Evolutionary conservation across 73 alveolate genomes (phyloP).

Genomic region (Tetrahymena elliotti): DNA sequence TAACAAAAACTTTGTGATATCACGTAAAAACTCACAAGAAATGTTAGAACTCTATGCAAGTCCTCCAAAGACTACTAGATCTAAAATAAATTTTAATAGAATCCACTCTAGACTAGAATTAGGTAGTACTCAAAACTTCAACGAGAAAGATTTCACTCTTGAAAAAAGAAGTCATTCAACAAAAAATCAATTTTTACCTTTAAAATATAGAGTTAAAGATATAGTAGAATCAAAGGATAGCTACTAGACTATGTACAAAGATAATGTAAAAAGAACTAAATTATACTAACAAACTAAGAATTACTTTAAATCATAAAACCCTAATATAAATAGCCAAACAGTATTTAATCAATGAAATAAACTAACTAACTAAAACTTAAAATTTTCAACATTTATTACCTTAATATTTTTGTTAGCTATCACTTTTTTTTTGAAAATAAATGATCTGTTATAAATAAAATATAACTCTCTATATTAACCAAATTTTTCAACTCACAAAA

Average conservation of each 20-base stretch:
- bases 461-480: no score
- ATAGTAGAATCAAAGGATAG: neutral
- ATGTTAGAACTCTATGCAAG: neutral
- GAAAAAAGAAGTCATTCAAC: neutral
- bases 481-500: no score
- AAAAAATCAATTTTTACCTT: neutral
- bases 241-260: neutral
- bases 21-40: neutral
- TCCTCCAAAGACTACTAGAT: neutral
- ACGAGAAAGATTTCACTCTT: neutral
- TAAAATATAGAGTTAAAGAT: neutral
- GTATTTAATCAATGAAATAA: neutral
- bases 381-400: neutral
- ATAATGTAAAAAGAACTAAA: neutral
- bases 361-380: neutral
- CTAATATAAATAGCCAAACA: neutral
- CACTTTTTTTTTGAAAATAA: no score
- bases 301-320: neutral
- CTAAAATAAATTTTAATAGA: neutral
- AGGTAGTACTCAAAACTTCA: neutral
- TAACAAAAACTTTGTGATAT: neutral
- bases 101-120: neutral
- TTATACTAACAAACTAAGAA: neutral
- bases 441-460: no score
- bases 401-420: no score